Conservation (phyloP, 805 yeast genomes). For the Kluyveromyces dobzhanskii region DNA sequence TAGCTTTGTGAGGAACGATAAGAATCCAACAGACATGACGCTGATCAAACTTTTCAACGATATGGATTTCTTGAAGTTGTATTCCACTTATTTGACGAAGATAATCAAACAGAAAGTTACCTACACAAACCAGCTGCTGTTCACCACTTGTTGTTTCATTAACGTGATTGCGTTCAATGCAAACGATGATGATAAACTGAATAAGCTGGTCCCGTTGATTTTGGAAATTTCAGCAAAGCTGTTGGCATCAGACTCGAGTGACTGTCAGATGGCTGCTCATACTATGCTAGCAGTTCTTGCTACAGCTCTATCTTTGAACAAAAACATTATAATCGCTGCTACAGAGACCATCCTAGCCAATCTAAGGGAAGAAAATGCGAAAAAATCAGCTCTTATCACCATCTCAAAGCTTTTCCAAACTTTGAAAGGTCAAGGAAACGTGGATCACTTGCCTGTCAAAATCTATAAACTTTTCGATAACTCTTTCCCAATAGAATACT, state of each 20-base stretch:
- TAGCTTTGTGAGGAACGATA: slow-evolving; percentile 56
- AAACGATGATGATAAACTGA: slow-evolving; percentile 34
- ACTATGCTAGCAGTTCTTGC: slow-evolving; percentile 72
- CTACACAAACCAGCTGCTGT: slow-evolving; percentile 65
- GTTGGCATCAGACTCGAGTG: slow-evolving; percentile 39
- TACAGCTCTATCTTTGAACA: slow-evolving; percentile 56
- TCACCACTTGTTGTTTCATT: slow-evolving; percentile 64
- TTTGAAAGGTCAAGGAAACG: slow-evolving; percentile 32
- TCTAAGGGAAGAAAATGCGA: slow-evolving; percentile 32
- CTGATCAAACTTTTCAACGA: slow-evolving; percentile 70
- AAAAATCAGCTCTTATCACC: slow-evolving; percentile 39
- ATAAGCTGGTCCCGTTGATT: slow-evolving; percentile 45
- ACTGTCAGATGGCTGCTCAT: slow-evolving; percentile 75
- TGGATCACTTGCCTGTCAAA: slow-evolving; percentile 34
- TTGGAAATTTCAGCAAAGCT: slow-evolving; percentile 53
- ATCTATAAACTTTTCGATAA: slow-evolving; percentile 29
- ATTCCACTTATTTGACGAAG: slow-evolving; percentile 43
- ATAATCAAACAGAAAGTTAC: slow-evolving; percentile 44
- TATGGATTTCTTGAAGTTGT: slow-evolving; percentile 55
- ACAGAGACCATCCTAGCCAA: slow-evolving; percentile 46
- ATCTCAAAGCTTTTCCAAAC: slow-evolving; percentile 44
- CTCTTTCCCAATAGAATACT: slow-evolving; percentile 14
- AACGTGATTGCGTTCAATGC: slow-evolving; percentile 54
- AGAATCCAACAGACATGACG: slow-evolving; percentile 56
- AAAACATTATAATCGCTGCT: slow-evolving; percentile 49